Base-by-base conservation (phyloP, 805 yeast species). In the Candida xiaguanensis region DNA sequence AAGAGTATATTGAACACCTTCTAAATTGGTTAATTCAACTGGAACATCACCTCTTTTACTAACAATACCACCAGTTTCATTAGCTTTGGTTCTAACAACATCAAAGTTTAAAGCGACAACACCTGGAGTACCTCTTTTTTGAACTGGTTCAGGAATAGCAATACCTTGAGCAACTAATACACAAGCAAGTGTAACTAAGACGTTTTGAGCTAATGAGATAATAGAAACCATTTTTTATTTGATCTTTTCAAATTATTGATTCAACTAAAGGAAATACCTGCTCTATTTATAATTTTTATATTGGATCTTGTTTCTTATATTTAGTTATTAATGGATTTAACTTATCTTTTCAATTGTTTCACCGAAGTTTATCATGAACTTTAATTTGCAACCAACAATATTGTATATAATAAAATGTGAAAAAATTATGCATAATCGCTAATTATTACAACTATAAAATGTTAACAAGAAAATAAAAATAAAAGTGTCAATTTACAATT, bases 191-290 rank as follows among this genome's bases (percentile, higher is more conserved):
- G 38, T 8, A 22, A 30, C 16, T 4, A 42, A 31, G 13, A 14
- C 31, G 11, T 39, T 19, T 27, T 38, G 30, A 27, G 41, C 27
- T 22, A 42, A 42, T n/a, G 26, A 11, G 3, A 33, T 11, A 19
- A 20, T 9, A n/a, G 45, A 38, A 20, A 39, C 39, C 45, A 42
- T 42, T 12, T n/a, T 30, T n/a, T 25, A n/a, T 20, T 20, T 26
- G 9, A 20, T 20, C 8, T 20, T 20, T 20, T 20, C 9, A 9
- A 20, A 20, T 20, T 20, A 20, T 20, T 20, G 24, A 20, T 7
- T 20, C 24, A 20, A 20, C 24, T 20, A 9, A 9, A 20, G 24
- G 9, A 20, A 9, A 20, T 7, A 7, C 9, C 24, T 7, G 6
- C 8, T 20, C 24, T 20, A 20, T 20, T 20, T 20, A 20, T 20